These are phyloP conservation scores for Plectosphaerella cucumerina DNA, from an alignment of 2,329 filamentous ascomycete genomes.

Conservation along the genomic window DNA sequence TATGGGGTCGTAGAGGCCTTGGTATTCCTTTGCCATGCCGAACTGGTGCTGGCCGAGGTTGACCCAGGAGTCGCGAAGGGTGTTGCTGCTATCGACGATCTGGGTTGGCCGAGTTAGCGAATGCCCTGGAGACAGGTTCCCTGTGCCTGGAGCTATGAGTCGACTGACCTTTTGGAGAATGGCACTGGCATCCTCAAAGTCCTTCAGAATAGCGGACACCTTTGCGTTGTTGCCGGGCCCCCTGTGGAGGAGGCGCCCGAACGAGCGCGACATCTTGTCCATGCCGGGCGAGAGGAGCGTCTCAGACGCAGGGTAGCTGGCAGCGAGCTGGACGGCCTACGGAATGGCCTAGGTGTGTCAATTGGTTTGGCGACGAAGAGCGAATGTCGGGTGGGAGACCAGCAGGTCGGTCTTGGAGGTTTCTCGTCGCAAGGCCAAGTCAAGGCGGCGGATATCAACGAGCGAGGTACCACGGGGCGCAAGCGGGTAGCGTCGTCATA, in stretches of 20 bases:
- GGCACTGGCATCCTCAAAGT: conserved; percentile 76
- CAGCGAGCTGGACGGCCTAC: too few relatives aligned
- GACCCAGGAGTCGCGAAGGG: conserved; percentile 77
- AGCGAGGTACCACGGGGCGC: not conserved
- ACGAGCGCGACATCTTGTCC: conserved; percentile 70
- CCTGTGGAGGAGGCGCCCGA: conserved; percentile 66
- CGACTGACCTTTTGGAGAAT: conserved; percentile 63
- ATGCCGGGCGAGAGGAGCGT: conserved; percentile 30
- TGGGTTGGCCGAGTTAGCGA: conserved; percentile 28
- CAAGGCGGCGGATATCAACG: too few relatives aligned
- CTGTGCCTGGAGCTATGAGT: not conserved
- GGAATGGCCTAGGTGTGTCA: too few relatives aligned
- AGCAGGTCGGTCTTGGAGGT: too few relatives aligned
- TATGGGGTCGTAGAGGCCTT: conserved; percentile 73
- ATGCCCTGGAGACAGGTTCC: too few relatives aligned
- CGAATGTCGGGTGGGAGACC: too few relatives aligned
- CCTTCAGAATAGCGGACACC: conserved; percentile 68
- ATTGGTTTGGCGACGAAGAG: too few relatives aligned
- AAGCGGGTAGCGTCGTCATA: not conserved
- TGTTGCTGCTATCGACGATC: conserved; percentile 71
- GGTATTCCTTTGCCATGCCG: conserved; percentile 62
- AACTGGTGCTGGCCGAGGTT: conserved; percentile 67
- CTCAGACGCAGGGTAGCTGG: too few relatives aligned
- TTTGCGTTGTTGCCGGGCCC: conserved; percentile 72
- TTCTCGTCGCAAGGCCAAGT: too few relatives aligned